Percentiles rank a stretch among this genome's conserved stretches.
These are phyloP conservation scores for Spathaspora sp. DNA, from an alignment of 805 yeast genomes.

Conservation along the genomic window DNA sequence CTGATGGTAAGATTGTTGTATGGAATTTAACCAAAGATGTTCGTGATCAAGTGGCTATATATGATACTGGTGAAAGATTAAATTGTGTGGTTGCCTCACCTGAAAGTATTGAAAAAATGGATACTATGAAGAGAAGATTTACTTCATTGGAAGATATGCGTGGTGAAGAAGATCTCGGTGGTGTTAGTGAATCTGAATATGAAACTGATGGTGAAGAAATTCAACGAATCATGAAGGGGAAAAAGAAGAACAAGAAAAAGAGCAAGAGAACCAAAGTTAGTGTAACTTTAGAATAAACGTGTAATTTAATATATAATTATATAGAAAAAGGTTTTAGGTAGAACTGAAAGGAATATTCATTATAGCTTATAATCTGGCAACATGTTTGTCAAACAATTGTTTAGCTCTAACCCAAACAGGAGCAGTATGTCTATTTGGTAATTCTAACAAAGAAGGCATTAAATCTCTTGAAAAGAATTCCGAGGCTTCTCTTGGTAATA, in stretches of 20 bases:
- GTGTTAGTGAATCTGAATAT: slow-evolving; percentile 62
- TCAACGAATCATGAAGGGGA: slow-evolving; percentile 52
- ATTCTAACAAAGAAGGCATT: slow-evolving; percentile 81
- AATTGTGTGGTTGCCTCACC: slow-evolving; percentile 78
- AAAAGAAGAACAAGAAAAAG: slow-evolving; percentile 38
- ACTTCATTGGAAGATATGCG: slow-evolving; percentile 14
- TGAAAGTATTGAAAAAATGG: slow-evolving; percentile 72
- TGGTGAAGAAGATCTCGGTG: slow-evolving; percentile 16
- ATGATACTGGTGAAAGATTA: slow-evolving; percentile 85
- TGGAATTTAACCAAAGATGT: slow-evolving; percentile 62
- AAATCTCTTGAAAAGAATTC: slow-evolving; percentile 86
- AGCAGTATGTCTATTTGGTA: slow-evolving; percentile 76
- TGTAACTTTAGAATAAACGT: slow-evolving; percentile 50
- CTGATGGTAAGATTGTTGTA: slow-evolving; percentile 90
- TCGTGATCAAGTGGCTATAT: slow-evolving; percentile 83
- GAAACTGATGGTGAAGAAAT: slow-evolving; percentile 73
- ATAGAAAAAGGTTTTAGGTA: not conserved
- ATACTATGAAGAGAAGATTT: slow-evolving; percentile 61
- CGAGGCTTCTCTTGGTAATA: slow-evolving; percentile 95
- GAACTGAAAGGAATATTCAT: not conserved
- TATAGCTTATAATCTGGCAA: slow-evolving; percentile 52
- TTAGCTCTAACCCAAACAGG: slow-evolving; percentile 93
- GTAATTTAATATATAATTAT: not conserved
- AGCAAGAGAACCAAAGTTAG: slow-evolving; percentile 37
- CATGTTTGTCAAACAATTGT: slow-evolving; percentile 78